Conservation (phyloP, 306 rosid species). For the Rosa chinensis region DNA sequence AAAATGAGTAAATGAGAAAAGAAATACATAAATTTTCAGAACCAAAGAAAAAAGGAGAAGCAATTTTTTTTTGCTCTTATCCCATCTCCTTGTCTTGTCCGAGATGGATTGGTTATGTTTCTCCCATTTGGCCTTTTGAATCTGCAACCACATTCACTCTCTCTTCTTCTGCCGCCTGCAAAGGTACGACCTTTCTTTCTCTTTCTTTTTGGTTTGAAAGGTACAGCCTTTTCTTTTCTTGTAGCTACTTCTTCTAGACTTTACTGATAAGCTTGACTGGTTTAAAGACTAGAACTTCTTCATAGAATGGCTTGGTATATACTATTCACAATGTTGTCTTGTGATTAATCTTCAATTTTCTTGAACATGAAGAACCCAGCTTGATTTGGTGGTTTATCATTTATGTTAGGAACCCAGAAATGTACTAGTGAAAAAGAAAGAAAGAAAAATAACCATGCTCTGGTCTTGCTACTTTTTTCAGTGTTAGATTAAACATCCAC, state of each 20-base stretch:
- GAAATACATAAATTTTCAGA: neutral
- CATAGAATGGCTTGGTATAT: neutral
- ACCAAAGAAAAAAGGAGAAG: neutral
- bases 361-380: neutral
- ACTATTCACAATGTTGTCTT: neutral
- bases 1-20: too few species aligned
- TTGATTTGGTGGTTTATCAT: neutral
- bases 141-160: neutral
- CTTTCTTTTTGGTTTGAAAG: neutral
- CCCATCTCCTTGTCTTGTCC: slow-evolving; percentile 9
- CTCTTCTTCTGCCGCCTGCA: neutral
- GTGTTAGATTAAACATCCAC: neutral
- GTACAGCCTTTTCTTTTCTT: neutral
- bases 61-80: slow-evolving; percentile 4
- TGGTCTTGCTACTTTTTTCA: slow-evolving; percentile 10
- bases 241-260: neutral
- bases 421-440: neutral
- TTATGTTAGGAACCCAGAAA: neutral
- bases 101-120: slow-evolving; percentile 1
- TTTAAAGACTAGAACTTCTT: neutral
- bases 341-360: neutral
- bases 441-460: neutral
- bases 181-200: neutral
- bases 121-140: neutral
- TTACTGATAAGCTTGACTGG: neutral